These are phyloP conservation scores for Phanerodontia chrysosporium DNA, from an alignment of 768 basidiomycete species.

Conservation along the genomic window DNA sequence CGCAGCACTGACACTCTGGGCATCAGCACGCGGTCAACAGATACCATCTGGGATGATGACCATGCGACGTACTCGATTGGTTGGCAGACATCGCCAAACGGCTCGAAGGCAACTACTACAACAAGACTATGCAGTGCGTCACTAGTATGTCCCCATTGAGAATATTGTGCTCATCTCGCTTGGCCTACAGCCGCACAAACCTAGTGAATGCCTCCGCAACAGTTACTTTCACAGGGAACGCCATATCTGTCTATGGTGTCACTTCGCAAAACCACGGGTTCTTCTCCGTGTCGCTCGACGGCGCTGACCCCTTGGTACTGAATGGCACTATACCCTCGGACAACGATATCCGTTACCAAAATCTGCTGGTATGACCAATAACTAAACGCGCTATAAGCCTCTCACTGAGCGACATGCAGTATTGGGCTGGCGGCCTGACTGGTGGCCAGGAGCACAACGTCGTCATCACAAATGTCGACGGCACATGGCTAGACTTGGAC, in stretches of 20 bases:
- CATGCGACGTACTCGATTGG: not conserved
- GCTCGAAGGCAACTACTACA: not conserved
- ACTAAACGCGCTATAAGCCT: not conserved
- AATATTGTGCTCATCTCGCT: not conserved
- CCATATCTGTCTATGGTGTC: constrained; percentile 1
- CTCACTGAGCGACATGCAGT: not conserved
- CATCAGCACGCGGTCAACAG: constrained; percentile 5
- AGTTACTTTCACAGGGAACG: not conserved
- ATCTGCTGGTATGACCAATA: constrained; percentile 3
- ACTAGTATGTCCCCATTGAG: not conserved
- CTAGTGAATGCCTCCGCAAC: not conserved
- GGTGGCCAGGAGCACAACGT: not conserved
- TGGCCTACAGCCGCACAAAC: not conserved
- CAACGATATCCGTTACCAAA: not conserved
- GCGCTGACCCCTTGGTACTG: not conserved
- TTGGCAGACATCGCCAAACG: not conserved
- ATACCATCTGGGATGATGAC: not conserved
- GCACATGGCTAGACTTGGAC: not conserved
- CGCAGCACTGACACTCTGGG: not conserved
- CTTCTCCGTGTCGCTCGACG: constrained; percentile 5
- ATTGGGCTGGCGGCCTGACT: not conserved
- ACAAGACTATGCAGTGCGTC: not conserved
- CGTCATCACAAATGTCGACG: not conserved
- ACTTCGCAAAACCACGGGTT: constrained; percentile 6
- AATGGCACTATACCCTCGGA: not conserved